Base-by-base conservation (phyloP, 1,284 basidiomycete genomes). In the Stereum hirsutum region DNA sequence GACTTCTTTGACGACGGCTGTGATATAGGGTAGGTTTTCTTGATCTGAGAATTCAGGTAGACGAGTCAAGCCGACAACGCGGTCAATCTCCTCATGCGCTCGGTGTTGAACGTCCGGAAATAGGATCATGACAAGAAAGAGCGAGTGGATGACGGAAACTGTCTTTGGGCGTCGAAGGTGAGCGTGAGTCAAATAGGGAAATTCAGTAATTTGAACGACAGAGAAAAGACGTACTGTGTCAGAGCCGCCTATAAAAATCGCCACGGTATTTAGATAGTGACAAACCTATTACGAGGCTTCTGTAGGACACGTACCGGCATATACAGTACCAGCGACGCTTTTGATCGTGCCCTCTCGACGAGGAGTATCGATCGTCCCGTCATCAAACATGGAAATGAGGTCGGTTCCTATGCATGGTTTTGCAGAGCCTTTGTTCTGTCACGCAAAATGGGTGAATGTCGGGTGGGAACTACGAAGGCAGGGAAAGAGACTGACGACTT, bases 81-180 rank as follows among this genome's bases (percentile, higher is more conserved):
- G 15, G 45, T 46, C 42, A 27, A 44, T 27, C 17, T 44, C 35
- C 20, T 39, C 44, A 15, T 45, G 44, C 5, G 44, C 44, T 2
- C 39, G 44, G 25, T 15, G 7, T 34, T 49, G 47, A 11, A 44
- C 45, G 8, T 46, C 42, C 12, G 45, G 47, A 35, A 46, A 41
- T 8, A 46, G 38, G 7, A 48, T 4, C 24, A 45, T 14, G 6
- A 31, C 30, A 6, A 47, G 43, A 5, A 47, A 10, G 17, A 45
- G 39, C 5, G 40, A 35, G 6, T 26, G 32, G 17, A 48, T 33
- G 20, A 39, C 32, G 3, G 44, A 46, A 10, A 42, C 31, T 5
- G 44, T 48, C 46, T 47, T 19, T 11, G n/a, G 19, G 15, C 3
- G n/a, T n/a, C n/a, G n/a, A n/a, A n/a, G n/a, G n/a, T n/a, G n/a